Conservation (phyloP, 352 stramenopile genomes). For the Globisporangium mamillatum region DNA sequence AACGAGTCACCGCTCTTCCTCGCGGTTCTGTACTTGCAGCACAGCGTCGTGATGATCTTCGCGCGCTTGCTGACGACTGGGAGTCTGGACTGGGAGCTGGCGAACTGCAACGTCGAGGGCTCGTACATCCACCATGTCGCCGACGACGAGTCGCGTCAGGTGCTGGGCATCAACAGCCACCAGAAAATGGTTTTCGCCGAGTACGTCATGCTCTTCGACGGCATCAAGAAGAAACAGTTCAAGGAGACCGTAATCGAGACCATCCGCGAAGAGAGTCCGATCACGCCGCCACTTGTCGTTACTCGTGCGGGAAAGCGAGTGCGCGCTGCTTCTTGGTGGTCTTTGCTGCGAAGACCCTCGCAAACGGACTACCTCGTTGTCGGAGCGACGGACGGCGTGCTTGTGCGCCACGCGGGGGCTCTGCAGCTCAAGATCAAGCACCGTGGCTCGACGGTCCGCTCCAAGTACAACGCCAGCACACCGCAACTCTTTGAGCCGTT, state of each 20-base stretch:
- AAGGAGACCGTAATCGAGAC: slow-evolving; percentile 75
- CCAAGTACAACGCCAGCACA: slow-evolving; percentile 43
- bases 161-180: slow-evolving; percentile 26
- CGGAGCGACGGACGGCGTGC: slow-evolving; percentile 49
- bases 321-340: slow-evolving; percentile 12
- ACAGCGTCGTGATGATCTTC: slow-evolving; percentile 40
- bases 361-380: slow-evolving; percentile 63
- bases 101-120: slow-evolving; percentile 72
- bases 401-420: slow-evolving; percentile 53
- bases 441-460: slow-evolving; percentile 53
- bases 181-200: slow-evolving; percentile 37
- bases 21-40: slow-evolving; percentile 49
- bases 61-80: slow-evolving; percentile 28
- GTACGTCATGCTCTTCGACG: slow-evolving; percentile 76
- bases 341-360: not conserved
- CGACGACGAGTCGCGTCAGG: slow-evolving; percentile 27
- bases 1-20: slow-evolving; percentile 70
- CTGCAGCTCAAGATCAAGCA: slow-evolving; percentile 77
- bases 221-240: slow-evolving; percentile 50
- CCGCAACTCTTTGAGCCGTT: slow-evolving; percentile 63
- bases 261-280: slow-evolving; percentile 62
- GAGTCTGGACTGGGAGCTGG: slow-evolving; percentile 50
- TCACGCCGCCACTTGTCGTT: slow-evolving; percentile 48
- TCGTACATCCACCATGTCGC: slow-evolving; percentile 60
- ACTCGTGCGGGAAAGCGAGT: slow-evolving; percentile 32